These are phyloP conservation scores for Penicillium sp. DNA, from an alignment of 2,329 filamentous ascomycete species.

Conservation along the genomic window DNA sequence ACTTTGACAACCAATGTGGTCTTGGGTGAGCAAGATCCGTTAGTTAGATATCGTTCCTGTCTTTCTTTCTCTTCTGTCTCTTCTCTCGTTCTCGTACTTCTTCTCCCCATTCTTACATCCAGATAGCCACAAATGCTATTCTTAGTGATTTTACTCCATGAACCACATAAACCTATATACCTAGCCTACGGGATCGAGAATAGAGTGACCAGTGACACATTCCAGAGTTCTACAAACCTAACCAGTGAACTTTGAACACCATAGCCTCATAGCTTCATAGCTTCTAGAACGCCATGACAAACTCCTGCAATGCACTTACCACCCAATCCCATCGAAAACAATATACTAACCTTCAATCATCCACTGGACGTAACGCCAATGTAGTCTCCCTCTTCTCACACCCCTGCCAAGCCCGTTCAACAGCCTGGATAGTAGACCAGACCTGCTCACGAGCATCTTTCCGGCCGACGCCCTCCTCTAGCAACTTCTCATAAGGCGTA, in stretches of 20 bases:
- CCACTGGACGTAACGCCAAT: background rate
- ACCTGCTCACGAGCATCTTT: slow-evolving; percentile 33
- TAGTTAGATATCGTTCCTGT: background rate
- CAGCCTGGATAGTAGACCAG: slow-evolving; percentile 27
- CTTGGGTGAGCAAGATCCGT: background rate
- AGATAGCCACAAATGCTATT: background rate
- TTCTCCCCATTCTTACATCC: background rate
- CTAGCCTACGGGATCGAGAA: background rate
- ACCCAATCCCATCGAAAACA: background rate
- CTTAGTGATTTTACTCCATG: background rate
- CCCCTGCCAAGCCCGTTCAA: slow-evolving; percentile 35
- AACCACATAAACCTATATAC: background rate
- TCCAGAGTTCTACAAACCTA: background rate
- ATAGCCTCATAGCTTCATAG: background rate
- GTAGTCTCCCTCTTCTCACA: background rate
- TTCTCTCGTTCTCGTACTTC: background rate
- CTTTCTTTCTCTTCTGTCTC: background rate
- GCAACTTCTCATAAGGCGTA: slow-evolving; percentile 41
- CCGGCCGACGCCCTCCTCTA: slow-evolving; percentile 26
- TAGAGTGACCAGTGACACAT: background rate
- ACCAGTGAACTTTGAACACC: no score
- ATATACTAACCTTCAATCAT: background rate
- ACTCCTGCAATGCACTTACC: slow-evolving; percentile 1
- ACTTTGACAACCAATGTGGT: background rate
- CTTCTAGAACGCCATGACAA: background rate